These are phyloP conservation scores for Elsinoe arachidis DNA, from an alignment of 2,329 filamentous ascomycete genomes.

Conservation along the genomic window DNA sequence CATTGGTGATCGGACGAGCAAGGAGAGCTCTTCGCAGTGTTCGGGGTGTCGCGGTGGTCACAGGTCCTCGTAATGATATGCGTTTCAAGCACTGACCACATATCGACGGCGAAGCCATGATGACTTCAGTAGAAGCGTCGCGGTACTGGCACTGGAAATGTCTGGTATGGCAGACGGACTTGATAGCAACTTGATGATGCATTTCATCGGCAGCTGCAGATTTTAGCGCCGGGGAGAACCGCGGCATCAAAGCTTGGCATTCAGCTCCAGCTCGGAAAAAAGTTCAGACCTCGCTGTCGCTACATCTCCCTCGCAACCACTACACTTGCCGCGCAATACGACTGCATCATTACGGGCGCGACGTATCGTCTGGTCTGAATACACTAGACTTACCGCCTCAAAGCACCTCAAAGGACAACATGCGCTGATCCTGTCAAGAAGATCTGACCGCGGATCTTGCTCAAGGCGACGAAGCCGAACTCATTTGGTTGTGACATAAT, in stretches of 20 bases:
- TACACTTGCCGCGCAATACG: too few species aligned
- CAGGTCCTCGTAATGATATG: neutral
- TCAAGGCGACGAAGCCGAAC: neutral
- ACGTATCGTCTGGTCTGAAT: too few species aligned
- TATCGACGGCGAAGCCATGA: slow-evolving; percentile 44
- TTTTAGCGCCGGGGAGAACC: slow-evolving; percentile 11
- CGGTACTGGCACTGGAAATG: slow-evolving; percentile 75
- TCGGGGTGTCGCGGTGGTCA: neutral
- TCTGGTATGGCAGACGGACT: slow-evolving; percentile 82
- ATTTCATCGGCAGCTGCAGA: slow-evolving; percentile 25
- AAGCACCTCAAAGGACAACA: neutral
- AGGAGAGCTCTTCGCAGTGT: neutral
- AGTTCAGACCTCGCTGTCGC: neutral
- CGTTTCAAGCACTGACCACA: neutral
- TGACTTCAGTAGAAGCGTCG: slow-evolving; percentile 85
- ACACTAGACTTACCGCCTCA: too few species aligned
- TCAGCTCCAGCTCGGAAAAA: slow-evolving; percentile 3
- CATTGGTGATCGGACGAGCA: neutral
- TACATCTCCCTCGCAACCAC: neutral
- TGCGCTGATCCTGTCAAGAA: neutral
- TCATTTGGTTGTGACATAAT: neutral
- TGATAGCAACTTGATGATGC: slow-evolving; percentile 76
- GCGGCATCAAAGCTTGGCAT: neutral
- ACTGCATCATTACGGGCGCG: too few species aligned
- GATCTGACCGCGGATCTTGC: neutral